Base-by-base conservation (phyloP, 2,329 filamentous ascomycete genomes). In the Beauveria australis region DNA sequence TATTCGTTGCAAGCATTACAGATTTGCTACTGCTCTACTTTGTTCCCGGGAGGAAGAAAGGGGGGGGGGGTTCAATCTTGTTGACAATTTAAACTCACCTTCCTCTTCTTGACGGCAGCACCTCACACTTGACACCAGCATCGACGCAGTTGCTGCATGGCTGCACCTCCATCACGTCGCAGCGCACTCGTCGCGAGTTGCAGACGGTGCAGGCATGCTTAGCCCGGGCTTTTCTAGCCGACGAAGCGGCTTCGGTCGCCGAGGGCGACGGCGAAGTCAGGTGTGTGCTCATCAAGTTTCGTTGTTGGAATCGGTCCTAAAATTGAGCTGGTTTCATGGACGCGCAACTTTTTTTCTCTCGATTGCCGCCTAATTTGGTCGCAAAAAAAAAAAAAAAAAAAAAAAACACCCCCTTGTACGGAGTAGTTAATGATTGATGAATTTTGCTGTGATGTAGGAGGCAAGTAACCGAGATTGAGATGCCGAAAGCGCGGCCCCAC, bases 161-260 rank as follows among this genome's bases (percentile, higher is more conserved):
- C 44, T 70, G 67, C 19, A 60, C 61, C 59, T 73, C 71, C 28
- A 66, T 73, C 49, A 74, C 72, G 63, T 74, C 68, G 66, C 72
- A 74, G n/a, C 67, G 68, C 47, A 74, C 70, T 12, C 72, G 67
- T 9, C 72, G 67, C 41, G 66, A 62, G 63, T 74, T 73, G 67
- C 72, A 74, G 51, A 69, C 65, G 49, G 70, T 69, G 61, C 72
- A 74, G 22, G 72, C 72, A 57, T 71, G 72, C 59, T 72, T 73
- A 7, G 72, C 72, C 30, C 72, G 68, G 30, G 67, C 67, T 56
- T 71, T 69, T 46, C 68, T 70, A 46, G 78, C 77, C 24, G 53
- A 62, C 16, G 63, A 63, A n/a, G 63, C 61, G 19, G 56, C 48
- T 9, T 54, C 49, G 46, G 60, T 49, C 56, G 59, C 61, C 40